Percentiles rank a stretch among this genome's conserved stretches.
These are phyloP conservation scores for Chlamydomonas asymmetrica DNA, from an alignment of 139 green algal genomes.

Conservation along the genomic window DNA sequence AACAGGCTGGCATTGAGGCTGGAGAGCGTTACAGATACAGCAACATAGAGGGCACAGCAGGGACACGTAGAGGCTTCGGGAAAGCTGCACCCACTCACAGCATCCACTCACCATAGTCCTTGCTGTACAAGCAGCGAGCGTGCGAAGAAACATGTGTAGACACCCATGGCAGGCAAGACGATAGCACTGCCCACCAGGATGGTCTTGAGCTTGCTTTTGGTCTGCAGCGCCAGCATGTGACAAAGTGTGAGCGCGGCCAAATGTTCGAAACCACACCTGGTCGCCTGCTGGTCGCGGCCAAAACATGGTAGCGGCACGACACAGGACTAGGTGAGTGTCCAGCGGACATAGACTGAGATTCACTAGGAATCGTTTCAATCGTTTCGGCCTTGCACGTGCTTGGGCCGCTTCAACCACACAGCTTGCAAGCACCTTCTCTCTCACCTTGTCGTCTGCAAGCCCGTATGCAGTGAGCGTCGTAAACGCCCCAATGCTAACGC, in stretches of 20 bases:
- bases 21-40: too few relatives aligned
- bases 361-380: background rate
- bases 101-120: constrained; percentile 38
- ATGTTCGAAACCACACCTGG: too few relatives aligned
- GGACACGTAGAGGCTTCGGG: too few relatives aligned
- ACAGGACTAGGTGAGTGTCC: too few relatives aligned
- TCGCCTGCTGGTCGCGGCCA: too few relatives aligned
- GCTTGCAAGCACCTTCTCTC: background rate
- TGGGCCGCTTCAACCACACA: background rate
- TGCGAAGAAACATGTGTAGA: constrained; percentile 37
- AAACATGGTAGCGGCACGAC: too few relatives aligned
- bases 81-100: too few relatives aligned
- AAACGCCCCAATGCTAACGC: constrained; percentile 51
- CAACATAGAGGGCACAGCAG: too few relatives aligned
- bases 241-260: background rate
- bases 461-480: constrained; percentile 48
- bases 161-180: constrained; percentile 32
- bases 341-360: too few relatives aligned
- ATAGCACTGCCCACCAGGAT: constrained; percentile 50
- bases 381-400: background rate
- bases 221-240: constrained; percentile 7
- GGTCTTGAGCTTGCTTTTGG: constrained; percentile 38
- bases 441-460: constrained; percentile 50
- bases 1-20: too few relatives aligned
- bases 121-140: constrained; percentile 14